Evolutionary conservation across 805 yeast species (phyloP).

Genomic region (Zygosaccharomyces kombuchaensis): DNA sequence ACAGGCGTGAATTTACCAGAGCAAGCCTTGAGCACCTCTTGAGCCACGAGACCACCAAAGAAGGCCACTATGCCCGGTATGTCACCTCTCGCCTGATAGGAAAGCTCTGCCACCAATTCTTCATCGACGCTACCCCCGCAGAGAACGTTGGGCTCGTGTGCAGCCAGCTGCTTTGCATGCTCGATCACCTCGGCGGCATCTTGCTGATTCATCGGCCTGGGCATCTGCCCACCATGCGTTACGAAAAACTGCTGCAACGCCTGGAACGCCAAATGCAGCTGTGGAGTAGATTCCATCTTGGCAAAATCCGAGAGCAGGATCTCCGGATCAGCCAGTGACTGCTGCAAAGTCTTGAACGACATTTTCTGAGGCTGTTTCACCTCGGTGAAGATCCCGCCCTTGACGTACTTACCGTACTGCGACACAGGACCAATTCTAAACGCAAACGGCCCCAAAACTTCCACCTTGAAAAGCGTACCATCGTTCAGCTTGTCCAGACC

Average conservation of each 20-base stretch:
- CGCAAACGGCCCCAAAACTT: conserved; percentile 92
- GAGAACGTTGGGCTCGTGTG: conserved; percentile 49
- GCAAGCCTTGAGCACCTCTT: conserved; percentile 91
- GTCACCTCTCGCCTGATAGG: conserved; percentile 89
- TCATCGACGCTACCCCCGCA: conserved; percentile 57
- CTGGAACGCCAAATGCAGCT: conserved; percentile 86
- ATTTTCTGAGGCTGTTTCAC: conserved; percentile 75
- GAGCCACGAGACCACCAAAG: conserved; percentile 92
- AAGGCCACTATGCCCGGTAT: conserved; percentile 86
- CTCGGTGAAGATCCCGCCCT: conserved; percentile 89
- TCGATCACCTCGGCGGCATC: conserved; percentile 68
- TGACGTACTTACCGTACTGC: conserved; percentile 60
- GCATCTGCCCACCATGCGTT: conserved; percentile 59
- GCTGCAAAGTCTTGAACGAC: conserved; percentile 56
- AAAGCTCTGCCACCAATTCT: conserved; percentile 61
- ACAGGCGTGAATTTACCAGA: conserved; percentile 95
- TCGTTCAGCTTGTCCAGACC: conserved; percentile 74
- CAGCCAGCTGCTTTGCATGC: conserved; percentile 55
- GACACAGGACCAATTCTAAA: conserved; percentile 59
- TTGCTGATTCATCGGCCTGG: conserved; percentile 68
- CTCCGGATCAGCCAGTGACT: conserved; percentile 75
- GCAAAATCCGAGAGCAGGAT: conserved; percentile 82
- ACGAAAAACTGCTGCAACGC: conserved; percentile 74
- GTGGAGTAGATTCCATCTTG: conserved; percentile 87
- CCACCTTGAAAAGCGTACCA: conserved; percentile 68